Base-by-base conservation (phyloP, 78 protist species). In the Pelomyxa schiedti region DNA sequence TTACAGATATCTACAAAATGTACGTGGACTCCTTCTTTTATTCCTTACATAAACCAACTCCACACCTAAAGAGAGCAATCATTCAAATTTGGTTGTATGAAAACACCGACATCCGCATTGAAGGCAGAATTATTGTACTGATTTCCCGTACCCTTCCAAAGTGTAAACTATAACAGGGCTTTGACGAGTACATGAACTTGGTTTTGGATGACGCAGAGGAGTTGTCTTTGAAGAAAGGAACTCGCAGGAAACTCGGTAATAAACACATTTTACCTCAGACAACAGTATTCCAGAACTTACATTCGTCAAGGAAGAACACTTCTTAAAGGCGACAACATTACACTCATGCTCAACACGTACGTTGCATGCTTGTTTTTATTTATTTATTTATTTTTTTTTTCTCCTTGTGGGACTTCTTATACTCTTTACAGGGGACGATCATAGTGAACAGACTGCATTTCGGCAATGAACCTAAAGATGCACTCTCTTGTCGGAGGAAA, bases 101-200 rank as follows among this genome's bases (percentile, higher is more conserved):
- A 76, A 81, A 92, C 32, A 74, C 90, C 0, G 88, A 88, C 37
- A 26, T 87, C 69, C 74, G 93, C 39, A 86, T 92, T 36, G 93
- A 92, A 76, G 95, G 95, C 2, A 69, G 65, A 4, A 92, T 92
- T 47, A 83, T 91, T 39, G 94, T 90, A 73, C 6, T 87, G 77
- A 26, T 52, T 39, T 1, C 0, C 72, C 64, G 67, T 7, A n/a
- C 16, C 69, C 42, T 37, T 37, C 69, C 30, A 39, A 37, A 39
- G 5, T 39, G 3, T 1, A 38, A 5, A 4, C 32, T 16, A 43
- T 16, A 66, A 63, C 79, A 88, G 95, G 97, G 98, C 42, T 90
- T 94, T 26, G 98, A 94, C 74, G 98, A 94, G 81, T 94, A 86
- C 89, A 94, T 94, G 98, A 94, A 94, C 74, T 80, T 94, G 40